A percentile compares a stretch with the other conserved stretches of the same genome.
Conservation (phyloP, 495 filamentous ascomycete genomes). For the Penicillium psychrofluorescens region DNA sequence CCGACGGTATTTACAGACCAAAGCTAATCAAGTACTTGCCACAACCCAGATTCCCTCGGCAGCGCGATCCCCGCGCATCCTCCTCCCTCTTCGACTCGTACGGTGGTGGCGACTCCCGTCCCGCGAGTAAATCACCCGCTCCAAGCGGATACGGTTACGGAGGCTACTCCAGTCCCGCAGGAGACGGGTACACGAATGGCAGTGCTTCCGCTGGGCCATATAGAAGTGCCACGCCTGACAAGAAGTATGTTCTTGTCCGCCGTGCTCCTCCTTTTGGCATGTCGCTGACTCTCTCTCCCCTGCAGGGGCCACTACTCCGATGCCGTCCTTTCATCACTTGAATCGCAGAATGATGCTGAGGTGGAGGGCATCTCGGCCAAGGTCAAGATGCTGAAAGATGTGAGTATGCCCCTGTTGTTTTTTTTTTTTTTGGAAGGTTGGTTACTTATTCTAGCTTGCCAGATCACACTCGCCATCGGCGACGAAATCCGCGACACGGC, state of each 20-base stretch:
- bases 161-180: slow-evolving; percentile 52
- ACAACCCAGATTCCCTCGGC: slow-evolving; percentile 49
- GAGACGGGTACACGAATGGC: slow-evolving; percentile 29
- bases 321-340: slow-evolving; percentile 85
- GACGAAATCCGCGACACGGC: slow-evolving; percentile 87
- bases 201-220: slow-evolving; percentile 29
- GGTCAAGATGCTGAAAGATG: slow-evolving; percentile 87
- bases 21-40: background rate
- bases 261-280: too few species aligned
- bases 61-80: slow-evolving; percentile 77
- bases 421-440: background rate
- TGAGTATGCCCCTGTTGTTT: slow-evolving; percentile 35
- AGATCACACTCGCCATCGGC: slow-evolving; percentile 90
- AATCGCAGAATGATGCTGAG: slow-evolving; percentile 90
- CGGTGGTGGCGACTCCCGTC: slow-evolving; percentile 47
- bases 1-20: too few species aligned
- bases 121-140: slow-evolving; percentile 44
- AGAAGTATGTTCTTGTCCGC: slow-evolving; percentile 43
- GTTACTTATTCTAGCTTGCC: slow-evolving; percentile 3
- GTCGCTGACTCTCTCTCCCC: slow-evolving; percentile 2
- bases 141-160: slow-evolving; percentile 46
- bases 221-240: slow-evolving; percentile 75
- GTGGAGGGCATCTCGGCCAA: slow-evolving; percentile 86
- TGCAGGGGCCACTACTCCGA: slow-evolving; percentile 85
- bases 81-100: slow-evolving; percentile 85